Percentiles rank a stretch among this genome's conserved stretches.
Evolutionary conservation across 1,284 basidiomycete species (phyloP).

Genomic region (Dichomitus squalens): DNA sequence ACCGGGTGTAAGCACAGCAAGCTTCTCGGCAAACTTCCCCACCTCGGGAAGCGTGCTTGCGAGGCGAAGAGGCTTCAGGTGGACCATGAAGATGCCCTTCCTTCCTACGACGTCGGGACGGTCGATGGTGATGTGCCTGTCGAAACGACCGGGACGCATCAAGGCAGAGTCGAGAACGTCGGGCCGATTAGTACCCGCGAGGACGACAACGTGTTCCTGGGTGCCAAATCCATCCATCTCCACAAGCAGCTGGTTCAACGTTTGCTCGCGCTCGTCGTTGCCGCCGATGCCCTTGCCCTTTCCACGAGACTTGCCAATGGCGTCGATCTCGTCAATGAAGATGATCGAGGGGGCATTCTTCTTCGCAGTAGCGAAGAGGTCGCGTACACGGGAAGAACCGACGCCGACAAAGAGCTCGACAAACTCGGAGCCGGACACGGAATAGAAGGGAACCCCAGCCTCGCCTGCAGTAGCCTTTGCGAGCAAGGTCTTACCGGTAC

Average conservation of each 20-base stretch:
- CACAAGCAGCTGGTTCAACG: constrained; percentile 96
- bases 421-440: constrained; percentile 98
- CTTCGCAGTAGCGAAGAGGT: constrained; percentile 96
- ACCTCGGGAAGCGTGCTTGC: constrained; percentile 59
- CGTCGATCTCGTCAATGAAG: constrained; percentile 98
- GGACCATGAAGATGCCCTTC: constrained; percentile 93
- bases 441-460: constrained; percentile 96
- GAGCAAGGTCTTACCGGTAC: constrained; percentile 97
- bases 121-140: constrained; percentile 95
- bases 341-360: constrained; percentile 99
- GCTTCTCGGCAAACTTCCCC: constrained; percentile 81
- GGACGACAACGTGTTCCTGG: constrained; percentile 93
- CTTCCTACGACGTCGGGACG: constrained; percentile 93
- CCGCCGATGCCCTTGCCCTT: constrained; percentile 91
- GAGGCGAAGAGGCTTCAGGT: constrained; percentile 85
- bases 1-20: constrained; percentile 94
- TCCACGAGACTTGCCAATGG: constrained; percentile 94
- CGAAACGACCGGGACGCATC: constrained; percentile 97
- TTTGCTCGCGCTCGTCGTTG: constrained; percentile 98
- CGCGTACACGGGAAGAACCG: constrained; percentile 94
- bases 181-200: constrained; percentile 96
- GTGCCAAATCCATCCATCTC: constrained; percentile 99
- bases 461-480: constrained; percentile 99
- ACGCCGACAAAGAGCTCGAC: constrained; percentile 99
- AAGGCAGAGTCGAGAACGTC: constrained; percentile 96